Evolutionary conservation across 2,329 filamentous ascomycete genomes (phyloP).

Genomic region (Teratosphaeria nubilosa): DNA sequence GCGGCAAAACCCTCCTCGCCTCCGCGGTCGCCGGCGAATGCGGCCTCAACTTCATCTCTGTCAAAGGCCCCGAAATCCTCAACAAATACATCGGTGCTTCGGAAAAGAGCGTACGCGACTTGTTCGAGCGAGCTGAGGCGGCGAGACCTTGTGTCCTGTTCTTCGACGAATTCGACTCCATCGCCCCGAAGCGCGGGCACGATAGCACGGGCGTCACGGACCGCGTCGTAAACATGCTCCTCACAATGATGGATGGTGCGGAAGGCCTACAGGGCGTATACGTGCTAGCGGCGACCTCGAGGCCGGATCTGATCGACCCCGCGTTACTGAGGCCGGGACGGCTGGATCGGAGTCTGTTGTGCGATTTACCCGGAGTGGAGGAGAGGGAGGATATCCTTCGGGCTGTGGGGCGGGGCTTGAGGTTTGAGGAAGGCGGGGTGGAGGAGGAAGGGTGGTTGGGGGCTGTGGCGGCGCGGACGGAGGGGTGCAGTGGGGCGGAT

Average conservation of each 20-base stretch:
- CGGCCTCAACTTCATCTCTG: conserved; percentile 94
- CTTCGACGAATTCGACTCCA: conserved; percentile 98
- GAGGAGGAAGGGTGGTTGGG: conserved; percentile 23
- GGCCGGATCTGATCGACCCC: conserved; percentile 92
- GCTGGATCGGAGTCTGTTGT: conserved; percentile 85
- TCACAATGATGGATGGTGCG: conserved; percentile 98
- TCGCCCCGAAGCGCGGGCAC: conserved; percentile 92
- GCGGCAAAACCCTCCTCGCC: conserved; percentile 90
- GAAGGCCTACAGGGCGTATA: conserved; percentile 93
- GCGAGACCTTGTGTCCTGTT: conserved; percentile 91
- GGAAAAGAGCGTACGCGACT: conserved; percentile 88
- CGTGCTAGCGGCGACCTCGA: conserved; percentile 83
- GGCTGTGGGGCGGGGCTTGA: conserved; percentile 73
- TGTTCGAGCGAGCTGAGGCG: conserved; percentile 86
- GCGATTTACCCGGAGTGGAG: conserved; percentile 69
- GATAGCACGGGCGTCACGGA: conserved; percentile 98
- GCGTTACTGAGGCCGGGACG: conserved; percentile 84
- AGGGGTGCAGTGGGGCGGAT: conserved; percentile 89
- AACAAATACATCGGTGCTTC: conserved; percentile 99
- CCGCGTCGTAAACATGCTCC: conserved; percentile 91
- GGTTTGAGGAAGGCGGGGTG: conserved; percentile 55
- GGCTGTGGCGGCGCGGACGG: conserved; percentile 68
- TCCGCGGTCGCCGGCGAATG: conserved; percentile 97
- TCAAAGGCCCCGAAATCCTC: conserved; percentile 94
- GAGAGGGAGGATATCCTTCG: conserved; percentile 83